Evolutionary conservation across 2,329 filamentous ascomycete species (phyloP).

Genomic region (Fusarium albidum): DNA sequence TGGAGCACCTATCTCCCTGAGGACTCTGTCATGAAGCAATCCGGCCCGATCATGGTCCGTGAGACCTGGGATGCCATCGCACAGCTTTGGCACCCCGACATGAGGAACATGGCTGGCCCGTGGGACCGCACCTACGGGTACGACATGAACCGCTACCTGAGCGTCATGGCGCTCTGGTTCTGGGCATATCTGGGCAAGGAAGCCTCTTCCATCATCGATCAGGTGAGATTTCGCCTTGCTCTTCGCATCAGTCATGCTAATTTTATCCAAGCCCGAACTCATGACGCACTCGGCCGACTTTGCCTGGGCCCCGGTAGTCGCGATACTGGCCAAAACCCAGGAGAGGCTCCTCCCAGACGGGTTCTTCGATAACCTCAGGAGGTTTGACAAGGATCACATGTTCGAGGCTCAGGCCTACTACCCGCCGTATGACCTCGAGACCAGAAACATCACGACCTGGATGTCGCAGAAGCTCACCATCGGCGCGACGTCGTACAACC

Average conservation of each 20-base stretch:
- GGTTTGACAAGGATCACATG: conserved; percentile 8
- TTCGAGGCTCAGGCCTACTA: conserved; percentile 15
- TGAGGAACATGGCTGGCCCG: conserved; percentile 67
- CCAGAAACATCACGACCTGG: conserved; percentile 67
- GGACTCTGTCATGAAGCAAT: conserved; percentile 52
- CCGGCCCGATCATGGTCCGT: conserved; percentile 58
- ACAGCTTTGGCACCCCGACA: conserved; percentile 61
- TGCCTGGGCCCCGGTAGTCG: conserved; percentile 62
- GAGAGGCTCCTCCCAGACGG: conserved; percentile 52
- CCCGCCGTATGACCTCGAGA: conserved; percentile 48
- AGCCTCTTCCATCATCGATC: too few species aligned
- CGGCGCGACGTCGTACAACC: conserved; percentile 56
- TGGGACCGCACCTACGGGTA: conserved; percentile 69
- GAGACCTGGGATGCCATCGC: conserved; percentile 60
- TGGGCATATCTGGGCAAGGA: too few species aligned
- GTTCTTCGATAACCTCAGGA: conserved; percentile 40
- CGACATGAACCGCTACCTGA: conserved; percentile 56
- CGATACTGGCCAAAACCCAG: conserved; percentile 60
- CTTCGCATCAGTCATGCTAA: conserved; percentile 30
- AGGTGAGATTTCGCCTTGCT: neutral
- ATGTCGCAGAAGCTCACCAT: conserved; percentile 62
- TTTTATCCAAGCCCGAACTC: conserved; percentile 42
- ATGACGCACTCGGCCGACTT: conserved; percentile 68
- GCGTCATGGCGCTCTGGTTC: too few species aligned
- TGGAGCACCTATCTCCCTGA: conserved; percentile 57